These are phyloP conservation scores for Tolypocladium inflatum DNA, from an alignment of 2,329 filamentous ascomycete species.

Conservation along the genomic window DNA sequence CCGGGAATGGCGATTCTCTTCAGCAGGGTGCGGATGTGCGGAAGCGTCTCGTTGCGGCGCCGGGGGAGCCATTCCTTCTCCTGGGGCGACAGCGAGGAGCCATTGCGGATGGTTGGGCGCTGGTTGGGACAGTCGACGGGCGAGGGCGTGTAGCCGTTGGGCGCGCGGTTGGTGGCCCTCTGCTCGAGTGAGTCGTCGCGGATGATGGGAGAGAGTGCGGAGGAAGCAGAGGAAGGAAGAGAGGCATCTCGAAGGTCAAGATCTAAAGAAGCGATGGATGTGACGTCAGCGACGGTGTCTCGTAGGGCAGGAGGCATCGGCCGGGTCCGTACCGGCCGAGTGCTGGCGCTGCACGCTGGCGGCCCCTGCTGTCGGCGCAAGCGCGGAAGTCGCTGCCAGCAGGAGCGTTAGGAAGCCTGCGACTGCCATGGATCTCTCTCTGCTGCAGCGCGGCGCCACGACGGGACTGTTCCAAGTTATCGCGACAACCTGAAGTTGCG, in stretches of 20 bases:
- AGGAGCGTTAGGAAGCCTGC: neutral
- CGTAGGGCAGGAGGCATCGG: too few species aligned
- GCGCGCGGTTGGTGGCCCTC: slow-evolving; percentile 21
- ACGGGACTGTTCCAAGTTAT: neutral
- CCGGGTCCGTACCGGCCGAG: neutral
- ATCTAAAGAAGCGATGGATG: neutral
- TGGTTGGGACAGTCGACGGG: slow-evolving; percentile 57
- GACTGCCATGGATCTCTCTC: neutral
- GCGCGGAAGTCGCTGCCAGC: neutral
- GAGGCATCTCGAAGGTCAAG: slow-evolving; percentile 4
- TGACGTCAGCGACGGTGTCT: neutral
- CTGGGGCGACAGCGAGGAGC: slow-evolving; percentile 46
- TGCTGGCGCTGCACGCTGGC: neutral
- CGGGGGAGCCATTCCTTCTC: slow-evolving; percentile 67
- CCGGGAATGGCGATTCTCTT: slow-evolving; percentile 61
- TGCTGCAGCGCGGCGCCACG: neutral
- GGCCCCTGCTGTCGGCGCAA: neutral
- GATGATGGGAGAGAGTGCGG: neutral
- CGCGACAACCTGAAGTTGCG: neutral
- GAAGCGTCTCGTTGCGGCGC: slow-evolving; percentile 62
- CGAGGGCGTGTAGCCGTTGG: slow-evolving; percentile 58
- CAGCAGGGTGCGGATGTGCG: slow-evolving; percentile 68
- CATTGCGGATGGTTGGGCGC: slow-evolving; percentile 63
- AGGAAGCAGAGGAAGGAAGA: neutral
- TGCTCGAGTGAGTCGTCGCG: slow-evolving; percentile 7